Evolutionary conservation across 2,329 filamentous ascomycete species (phyloP).

Genomic region (Aureobasidium sp.): DNA sequence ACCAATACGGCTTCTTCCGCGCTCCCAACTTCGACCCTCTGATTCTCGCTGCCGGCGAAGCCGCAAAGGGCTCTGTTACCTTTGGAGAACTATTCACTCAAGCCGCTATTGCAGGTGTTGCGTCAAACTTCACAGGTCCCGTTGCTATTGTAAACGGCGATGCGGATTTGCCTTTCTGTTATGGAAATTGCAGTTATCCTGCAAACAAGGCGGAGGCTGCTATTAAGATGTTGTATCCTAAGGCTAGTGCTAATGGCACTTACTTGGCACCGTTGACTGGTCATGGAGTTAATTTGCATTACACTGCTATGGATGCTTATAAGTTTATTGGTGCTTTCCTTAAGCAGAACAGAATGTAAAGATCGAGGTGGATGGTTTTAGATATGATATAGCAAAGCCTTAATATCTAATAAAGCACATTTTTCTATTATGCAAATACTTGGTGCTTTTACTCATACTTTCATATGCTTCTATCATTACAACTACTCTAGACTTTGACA

Average conservation of each 20-base stretch:
- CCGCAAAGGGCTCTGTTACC: slow-evolving; percentile 22
- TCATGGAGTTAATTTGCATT: slow-evolving; percentile 27
- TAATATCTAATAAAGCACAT: too few species aligned
- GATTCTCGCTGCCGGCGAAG: slow-evolving; percentile 21
- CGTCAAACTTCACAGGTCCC: slow-evolving; percentile 20
- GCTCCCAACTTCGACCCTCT: slow-evolving; percentile 22
- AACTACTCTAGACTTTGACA: not conserved
- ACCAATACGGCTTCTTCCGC: slow-evolving; percentile 26
- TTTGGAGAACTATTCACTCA: slow-evolving; percentile 24
- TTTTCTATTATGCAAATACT: too few species aligned
- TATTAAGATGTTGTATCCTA: slow-evolving; percentile 18
- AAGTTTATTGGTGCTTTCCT: slow-evolving; percentile 22
- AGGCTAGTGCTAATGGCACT: slow-evolving; percentile 15
- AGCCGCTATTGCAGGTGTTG: slow-evolving; percentile 13
- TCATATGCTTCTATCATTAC: too few species aligned
- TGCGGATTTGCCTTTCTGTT: slow-evolving; percentile 24
- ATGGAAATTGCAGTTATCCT: slow-evolving; percentile 23
- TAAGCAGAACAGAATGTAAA: slow-evolving; percentile 4
- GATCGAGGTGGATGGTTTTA: too few species aligned
- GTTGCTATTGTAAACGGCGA: slow-evolving; percentile 24
- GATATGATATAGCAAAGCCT: too few species aligned
- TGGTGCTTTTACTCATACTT: too few species aligned
- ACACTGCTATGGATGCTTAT: slow-evolving; percentile 21
- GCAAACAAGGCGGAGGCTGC: slow-evolving; percentile 18
- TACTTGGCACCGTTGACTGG: slow-evolving; percentile 21